These are phyloP conservation scores for Podospora pseudopauciseta DNA, from an alignment of 495 filamentous ascomycete species.

Conservation along the genomic window DNA sequence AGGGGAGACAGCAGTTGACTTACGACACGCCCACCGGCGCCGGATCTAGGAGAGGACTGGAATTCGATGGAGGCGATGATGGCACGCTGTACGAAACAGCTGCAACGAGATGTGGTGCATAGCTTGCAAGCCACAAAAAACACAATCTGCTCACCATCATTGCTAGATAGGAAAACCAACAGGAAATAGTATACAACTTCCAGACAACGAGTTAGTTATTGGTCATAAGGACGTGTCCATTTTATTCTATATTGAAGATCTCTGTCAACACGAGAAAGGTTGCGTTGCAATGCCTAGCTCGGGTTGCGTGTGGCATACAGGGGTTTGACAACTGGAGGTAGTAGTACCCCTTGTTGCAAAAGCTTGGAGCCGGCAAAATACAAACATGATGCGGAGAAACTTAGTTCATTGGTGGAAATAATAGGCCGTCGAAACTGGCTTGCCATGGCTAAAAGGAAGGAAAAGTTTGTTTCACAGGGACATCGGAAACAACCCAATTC, in stretches of 20 bases:
- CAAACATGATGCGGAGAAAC: not conserved
- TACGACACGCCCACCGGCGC: constrained; percentile 8
- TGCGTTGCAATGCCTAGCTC: not conserved
- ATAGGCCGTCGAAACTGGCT: not conserved
- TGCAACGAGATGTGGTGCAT: not conserved
- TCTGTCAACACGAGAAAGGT: not conserved
- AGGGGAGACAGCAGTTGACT: not conserved
- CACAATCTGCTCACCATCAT: not conserved
- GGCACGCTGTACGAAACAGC: constrained; percentile 1
- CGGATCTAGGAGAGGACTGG: constrained; percentile 5
- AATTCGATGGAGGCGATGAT: constrained; percentile 7
- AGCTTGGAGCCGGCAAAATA: constrained; percentile 8
- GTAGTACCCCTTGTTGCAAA: not conserved
- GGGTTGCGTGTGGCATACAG: not conserved
- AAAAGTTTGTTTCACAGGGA: not conserved
- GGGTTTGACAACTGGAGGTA: not conserved
- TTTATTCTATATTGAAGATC: not conserved
- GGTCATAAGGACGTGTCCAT: not conserved
- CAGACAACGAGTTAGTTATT: not conserved
- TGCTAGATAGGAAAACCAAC: not conserved
- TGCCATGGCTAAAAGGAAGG: constrained; percentile 7
- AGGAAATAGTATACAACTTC: not conserved
- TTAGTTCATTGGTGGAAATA: constrained; percentile 6
- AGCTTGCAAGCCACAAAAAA: not conserved
- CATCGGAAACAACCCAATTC: not conserved